Conservation (phyloP, 1,284 basidiomycete species). For the Peniophora sp. region DNA sequence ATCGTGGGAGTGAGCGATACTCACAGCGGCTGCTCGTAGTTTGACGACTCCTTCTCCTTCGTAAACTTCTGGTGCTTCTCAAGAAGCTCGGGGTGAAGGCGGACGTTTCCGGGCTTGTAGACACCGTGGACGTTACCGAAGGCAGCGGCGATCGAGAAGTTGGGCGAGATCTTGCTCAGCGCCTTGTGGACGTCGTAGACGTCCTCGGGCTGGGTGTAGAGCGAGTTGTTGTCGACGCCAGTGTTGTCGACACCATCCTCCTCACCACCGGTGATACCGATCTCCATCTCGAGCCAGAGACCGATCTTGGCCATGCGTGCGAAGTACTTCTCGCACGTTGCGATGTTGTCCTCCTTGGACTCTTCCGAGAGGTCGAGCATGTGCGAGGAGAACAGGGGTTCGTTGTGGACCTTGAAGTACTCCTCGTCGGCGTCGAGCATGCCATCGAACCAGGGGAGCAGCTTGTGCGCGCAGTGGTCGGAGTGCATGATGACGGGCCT, state of each 20-base stretch:
- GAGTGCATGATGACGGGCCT: conserved; percentile 97
- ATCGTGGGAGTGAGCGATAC: conserved; percentile 18
- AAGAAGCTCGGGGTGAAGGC: conserved; percentile 87
- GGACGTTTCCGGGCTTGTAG: conserved; percentile 93
- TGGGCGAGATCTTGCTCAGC: conserved; percentile 80
- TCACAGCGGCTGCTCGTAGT: conserved; percentile 74
- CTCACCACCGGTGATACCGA: conserved; percentile 99
- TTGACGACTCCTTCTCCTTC: conserved; percentile 61
- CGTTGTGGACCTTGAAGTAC: conserved; percentile 86
- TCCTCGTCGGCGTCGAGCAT: conserved; percentile 97
- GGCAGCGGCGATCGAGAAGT: conserved; percentile 96
- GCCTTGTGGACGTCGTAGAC: conserved; percentile 89
- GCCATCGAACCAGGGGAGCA: conserved; percentile 98
- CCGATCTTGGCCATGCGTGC: conserved; percentile 90
- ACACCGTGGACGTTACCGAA: conserved; percentile 97
- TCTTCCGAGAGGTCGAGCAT: conserved; percentile 99
- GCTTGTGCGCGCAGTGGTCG: conserved; percentile 98
- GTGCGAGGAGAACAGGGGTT: conserved; percentile 97
- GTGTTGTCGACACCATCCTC: conserved; percentile 99
- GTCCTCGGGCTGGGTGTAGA: conserved; percentile 98
- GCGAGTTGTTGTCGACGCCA: conserved; percentile 84
- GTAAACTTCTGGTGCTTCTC: conserved; percentile 87
- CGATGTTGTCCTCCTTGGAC: conserved; percentile 96
- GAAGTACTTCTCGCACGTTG: conserved; percentile 92
- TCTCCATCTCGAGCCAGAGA: conserved; percentile 99